Evolutionary conservation across 305 asterid genomes (phyloP), one percentile per base, ranked within the genome.

Genomic region (Vinca major): DNA sequence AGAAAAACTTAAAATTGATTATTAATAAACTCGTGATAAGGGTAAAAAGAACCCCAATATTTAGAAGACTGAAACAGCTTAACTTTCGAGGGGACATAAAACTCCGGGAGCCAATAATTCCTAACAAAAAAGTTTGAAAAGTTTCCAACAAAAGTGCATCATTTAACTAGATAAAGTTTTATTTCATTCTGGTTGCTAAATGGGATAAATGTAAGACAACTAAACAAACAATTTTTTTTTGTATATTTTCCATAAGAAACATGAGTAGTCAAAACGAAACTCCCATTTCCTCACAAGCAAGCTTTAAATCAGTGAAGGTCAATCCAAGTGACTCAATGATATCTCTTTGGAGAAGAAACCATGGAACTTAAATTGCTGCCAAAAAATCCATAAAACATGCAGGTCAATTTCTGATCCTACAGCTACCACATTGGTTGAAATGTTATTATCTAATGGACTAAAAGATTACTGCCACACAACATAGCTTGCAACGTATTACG

Each of bases 11-110:
- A 45, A 45, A 55, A 55, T 12, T 20, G 40, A 55, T 55, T 55
- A 55, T 33, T 21, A 20, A 20, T 26, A 55, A 21, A 26, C 62
- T 21, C 3, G 12, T 56, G 12, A 56, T 56, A 5, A 56, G 11
- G 7, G 49, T 26, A 58, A 57, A 45, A 17, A 11, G 13, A 11
- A 0, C 13, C 52, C 52, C 52, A 48, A 12, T 14, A 16, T 10
- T 43, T 56, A 49, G 36, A 21, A 7, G 20, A 5, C 64, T 7
- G 20, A 56, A 50, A 52, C 57, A 68, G 48, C 12, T 3, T 16
- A 56, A 44, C 12, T 57, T 68, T 21, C 48, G 21, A 56, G 37
- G 64, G 64, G 16, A 60, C 47, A 58, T 20, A 33, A 7, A 58
- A 2, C 19, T 60, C 4, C 4, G 19, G 12, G 12, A 36, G 39